These are phyloP conservation scores for Mycosphaerelloides madeirae DNA, from an alignment of 2,329 filamentous ascomycete species.

Conservation along the genomic window DNA sequence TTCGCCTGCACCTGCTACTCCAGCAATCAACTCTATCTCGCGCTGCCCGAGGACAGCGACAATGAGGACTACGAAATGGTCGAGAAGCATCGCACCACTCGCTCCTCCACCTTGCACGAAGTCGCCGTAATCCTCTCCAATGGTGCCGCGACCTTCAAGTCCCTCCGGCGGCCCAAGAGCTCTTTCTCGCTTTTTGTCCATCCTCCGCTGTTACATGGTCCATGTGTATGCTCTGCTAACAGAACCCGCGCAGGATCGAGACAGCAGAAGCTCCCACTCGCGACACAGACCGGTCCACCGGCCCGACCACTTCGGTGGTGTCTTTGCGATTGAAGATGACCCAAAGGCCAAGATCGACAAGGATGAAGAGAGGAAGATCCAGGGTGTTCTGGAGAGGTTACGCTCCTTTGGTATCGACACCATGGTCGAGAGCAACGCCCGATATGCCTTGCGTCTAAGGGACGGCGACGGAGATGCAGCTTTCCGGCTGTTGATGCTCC, in stretches of 20 bases:
- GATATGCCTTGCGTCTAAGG: slow-evolving; percentile 58
- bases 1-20: background rate
- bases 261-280: background rate
- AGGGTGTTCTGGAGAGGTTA: slow-evolving; percentile 50
- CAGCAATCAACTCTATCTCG: background rate
- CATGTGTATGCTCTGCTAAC: no score
- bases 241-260: slow-evolving; percentile 9
- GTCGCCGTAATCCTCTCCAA: background rate
- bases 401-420: slow-evolving; percentile 50
- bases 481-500: slow-evolving; percentile 68
- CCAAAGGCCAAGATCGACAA: slow-evolving; percentile 50
- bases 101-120: background rate
- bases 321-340: slow-evolving; percentile 58
- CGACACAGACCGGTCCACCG: slow-evolving; percentile 29
- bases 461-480: slow-evolving; percentile 69
- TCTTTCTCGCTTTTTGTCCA: slow-evolving; percentile 2
- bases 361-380: slow-evolving; percentile 55
- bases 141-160: background rate
- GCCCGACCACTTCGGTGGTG: slow-evolving; percentile 57
- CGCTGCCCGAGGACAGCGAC: background rate
- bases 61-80: background rate
- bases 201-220: background rate
- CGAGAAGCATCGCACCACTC: background rate
- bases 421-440: slow-evolving; percentile 58
- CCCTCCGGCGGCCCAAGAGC: slow-evolving; percentile 2